These are phyloP conservation scores for Stephanodiscus triporus DNA, from an alignment of 108 stramenopile genomes.

Conservation along the genomic window DNA sequence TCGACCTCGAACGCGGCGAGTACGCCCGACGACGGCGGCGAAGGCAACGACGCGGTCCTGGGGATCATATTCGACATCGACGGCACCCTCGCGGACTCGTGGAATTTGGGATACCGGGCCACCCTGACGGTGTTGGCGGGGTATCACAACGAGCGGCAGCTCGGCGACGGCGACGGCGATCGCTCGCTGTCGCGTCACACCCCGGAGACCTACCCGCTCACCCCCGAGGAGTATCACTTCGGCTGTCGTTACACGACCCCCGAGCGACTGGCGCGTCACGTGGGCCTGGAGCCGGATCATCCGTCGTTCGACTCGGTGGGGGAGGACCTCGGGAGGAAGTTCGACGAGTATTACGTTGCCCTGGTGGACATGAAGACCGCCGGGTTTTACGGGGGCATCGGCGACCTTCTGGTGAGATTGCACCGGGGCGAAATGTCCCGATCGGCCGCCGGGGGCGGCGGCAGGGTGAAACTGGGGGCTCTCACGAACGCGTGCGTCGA, in stretches of 20 bases:
- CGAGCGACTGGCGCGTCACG: constrained; percentile 80
- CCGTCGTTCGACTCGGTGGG: constrained; percentile 60
- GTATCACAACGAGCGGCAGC: constrained; percentile 50
- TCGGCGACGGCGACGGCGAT: background rate
- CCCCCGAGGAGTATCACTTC: constrained; percentile 70
- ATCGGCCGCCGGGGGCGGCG: constrained; percentile 6
- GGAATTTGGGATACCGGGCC: constrained; percentile 84
- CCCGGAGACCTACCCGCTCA: constrained; percentile 44
- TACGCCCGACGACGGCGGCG: background rate
- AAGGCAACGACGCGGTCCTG: constrained; percentile 19
- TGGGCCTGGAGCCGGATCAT: constrained; percentile 71
- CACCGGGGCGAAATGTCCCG: constrained; percentile 19
- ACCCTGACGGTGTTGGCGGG: constrained; percentile 69
- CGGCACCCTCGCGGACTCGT: constrained; percentile 85
- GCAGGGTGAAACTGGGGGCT: constrained; percentile 60
- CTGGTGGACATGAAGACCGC: constrained; percentile 74
- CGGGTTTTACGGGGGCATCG: constrained; percentile 76
- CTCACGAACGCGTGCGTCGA: constrained; percentile 86
- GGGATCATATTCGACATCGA: constrained; percentile 86
- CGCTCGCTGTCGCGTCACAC: constrained; percentile 6
- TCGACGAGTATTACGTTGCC: constrained; percentile 81
- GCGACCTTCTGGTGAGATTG: constrained; percentile 46
- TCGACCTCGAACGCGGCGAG: background rate
- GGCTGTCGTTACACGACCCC: constrained; percentile 77
- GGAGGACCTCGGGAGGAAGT: constrained; percentile 57